Evolutionary conservation across 2,329 filamentous ascomycete species (phyloP).

Genomic region (Diplocarpon rosae): DNA sequence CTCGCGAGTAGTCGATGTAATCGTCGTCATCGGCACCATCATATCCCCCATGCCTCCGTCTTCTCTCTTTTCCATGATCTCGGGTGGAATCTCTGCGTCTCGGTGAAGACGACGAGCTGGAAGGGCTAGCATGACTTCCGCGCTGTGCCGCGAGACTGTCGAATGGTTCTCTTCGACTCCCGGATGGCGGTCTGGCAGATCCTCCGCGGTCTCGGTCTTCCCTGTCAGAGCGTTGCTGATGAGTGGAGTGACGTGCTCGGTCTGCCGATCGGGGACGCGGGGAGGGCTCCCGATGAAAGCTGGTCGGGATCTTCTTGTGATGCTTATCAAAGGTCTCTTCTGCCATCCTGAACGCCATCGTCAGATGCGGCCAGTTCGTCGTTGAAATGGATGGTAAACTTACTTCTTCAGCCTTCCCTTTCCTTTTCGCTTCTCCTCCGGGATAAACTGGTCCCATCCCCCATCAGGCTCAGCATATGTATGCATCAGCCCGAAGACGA

Average conservation of each 20-base stretch:
- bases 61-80: neutral
- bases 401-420: conserved; percentile 7
- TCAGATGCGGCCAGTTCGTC: neutral
- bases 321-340: conserved; percentile 4
- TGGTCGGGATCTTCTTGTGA: conserved; percentile 1
- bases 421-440: conserved; percentile 2
- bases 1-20: neutral
- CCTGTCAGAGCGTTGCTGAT: neutral
- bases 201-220: neutral
- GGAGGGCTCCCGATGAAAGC: neutral
- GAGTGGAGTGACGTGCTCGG: neutral
- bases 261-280: conserved; percentile 1
- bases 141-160: no score
- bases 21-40: neutral
- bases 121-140: neutral
- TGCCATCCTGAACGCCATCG: neutral
- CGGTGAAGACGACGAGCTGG: neutral
- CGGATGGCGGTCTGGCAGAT: neutral
- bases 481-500: conserved; percentile 5
- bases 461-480: conserved; percentile 10
- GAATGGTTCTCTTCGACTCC: no score
- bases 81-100: neutral
- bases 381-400: neutral
- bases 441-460: conserved; percentile 12
- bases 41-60: neutral